Conservation (phyloP, 208 protist genomes). For the Leishmania martiniquensis region DNA sequence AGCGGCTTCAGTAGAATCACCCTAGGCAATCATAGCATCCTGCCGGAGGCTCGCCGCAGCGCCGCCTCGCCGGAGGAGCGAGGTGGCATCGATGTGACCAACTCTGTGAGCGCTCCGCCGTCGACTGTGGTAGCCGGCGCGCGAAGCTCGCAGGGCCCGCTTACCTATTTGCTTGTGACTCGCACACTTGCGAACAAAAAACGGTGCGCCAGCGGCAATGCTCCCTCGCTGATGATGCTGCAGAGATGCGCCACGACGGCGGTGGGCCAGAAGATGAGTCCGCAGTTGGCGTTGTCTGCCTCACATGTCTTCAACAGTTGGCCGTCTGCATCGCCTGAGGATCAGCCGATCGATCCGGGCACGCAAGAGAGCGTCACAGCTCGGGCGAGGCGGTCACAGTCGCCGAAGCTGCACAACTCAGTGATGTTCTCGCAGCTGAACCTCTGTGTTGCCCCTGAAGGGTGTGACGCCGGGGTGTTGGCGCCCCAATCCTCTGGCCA, state of each 20-base stretch:
- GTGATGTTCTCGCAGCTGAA: slow-evolving; percentile 18
- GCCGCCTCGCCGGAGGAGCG: background rate
- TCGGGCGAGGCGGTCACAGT: background rate
- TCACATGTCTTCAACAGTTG: slow-evolving; percentile 9
- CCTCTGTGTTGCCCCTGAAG: background rate
- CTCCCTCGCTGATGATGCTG: background rate
- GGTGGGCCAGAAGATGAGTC: slow-evolving; percentile 10
- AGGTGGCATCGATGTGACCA: background rate
- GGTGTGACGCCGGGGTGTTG: background rate
- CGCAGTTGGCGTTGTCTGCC: slow-evolving; percentile 16
- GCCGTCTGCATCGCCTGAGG: slow-evolving; percentile 2
- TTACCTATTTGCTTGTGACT: background rate
- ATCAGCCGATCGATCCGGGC: background rate
- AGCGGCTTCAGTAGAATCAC: no score
- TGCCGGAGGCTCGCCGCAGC: background rate
- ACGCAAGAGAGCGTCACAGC: background rate
- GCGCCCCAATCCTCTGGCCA: background rate
- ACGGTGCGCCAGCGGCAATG: background rate
- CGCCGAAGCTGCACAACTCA: slow-evolving; percentile 1
- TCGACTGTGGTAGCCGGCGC: background rate
- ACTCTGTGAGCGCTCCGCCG: slow-evolving; percentile 12
- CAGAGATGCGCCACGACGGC: background rate
- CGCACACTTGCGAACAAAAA: background rate
- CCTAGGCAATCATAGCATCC: background rate
- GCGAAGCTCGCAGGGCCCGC: background rate